Evolutionary conservation across 2,329 filamentous ascomycete genomes (phyloP), one percentile per base, ranked within the genome.

Genomic region (Chaetoscypha palmicola): DNA sequence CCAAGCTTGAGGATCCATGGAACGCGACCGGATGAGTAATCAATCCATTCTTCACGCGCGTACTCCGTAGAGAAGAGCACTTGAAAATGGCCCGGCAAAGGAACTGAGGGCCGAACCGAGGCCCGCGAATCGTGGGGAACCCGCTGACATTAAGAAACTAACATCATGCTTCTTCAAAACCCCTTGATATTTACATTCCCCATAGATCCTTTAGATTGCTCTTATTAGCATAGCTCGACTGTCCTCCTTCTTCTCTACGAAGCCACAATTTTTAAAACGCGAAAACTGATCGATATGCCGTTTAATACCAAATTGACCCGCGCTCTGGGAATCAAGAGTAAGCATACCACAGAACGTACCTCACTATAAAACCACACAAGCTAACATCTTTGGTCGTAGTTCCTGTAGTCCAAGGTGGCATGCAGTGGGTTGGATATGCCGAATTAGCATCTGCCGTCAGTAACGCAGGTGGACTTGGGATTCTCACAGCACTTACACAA

Each of bases 401-500:
- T 53, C 86, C 86, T 57, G 72, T 92, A 49, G 83, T 92, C 47
- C 86, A 92, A 65, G 86, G 86, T 62, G 86, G 86, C 59, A 91
- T 92, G 86, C 81, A 87, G 77, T 83, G 86, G 75, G 79, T 90
- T 51, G 86, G 86, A 46, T 88, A 86, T 58, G 86, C 86, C 39
- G 83, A 87, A 64, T 72, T 89, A 55, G 84, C 84, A 50, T 75
- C 80, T 38, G 83, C 84, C 53, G 84, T 89, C 51, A 83, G 78
- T 61, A 87, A 88, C 65, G 83, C 86, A n/a, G 86, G 86, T 53
- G 86, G 85, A 37, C 73, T 92, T 43, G 86, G 86, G 59, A 81
- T 92, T 62, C 76, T 92, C 65, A 92, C 86, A 22, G 86, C 84
- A 37, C 81, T 97, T 60, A 97, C 94, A 42, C 94, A 94, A 76